Base-by-base conservation (phyloP, 257 asterid genomes). In the Perilla frutescens region DNA sequence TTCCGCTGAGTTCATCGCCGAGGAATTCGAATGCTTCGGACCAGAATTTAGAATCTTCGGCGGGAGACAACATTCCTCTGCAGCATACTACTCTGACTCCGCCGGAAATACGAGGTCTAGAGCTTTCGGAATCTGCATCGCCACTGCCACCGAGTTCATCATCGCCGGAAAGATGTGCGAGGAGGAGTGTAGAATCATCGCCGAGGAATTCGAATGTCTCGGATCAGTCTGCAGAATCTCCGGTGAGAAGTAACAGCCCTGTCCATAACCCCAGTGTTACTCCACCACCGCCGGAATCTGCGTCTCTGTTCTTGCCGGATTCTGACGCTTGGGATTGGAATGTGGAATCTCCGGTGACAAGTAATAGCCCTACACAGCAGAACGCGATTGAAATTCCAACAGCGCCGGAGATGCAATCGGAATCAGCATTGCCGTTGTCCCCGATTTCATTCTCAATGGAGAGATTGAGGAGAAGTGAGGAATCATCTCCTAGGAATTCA, bases 271-370 rank as follows among this genome's bases (percentile, higher is more conserved):
- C 59, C 13, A 12, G 12, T 9, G 59, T 7, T 5, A 29, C 9
- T 34, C 61, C 74, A 26, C 65, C 20, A 26, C 45, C 58, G 45
- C 20, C 48, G 9, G 84, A 77, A 81, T 79, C 88, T 74, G 75
- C 68, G 48, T 75, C 37, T 64, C 26, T 79, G n/a, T 79, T 77
- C 44, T 75, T 85, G 26, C 86, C 87, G 65, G 49, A 12, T 41
- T 76, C 70, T 2, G 14, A 50, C 20, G 49, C 50, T 34, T 49
- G 61, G 60, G 48, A 67, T 67, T 14, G 61, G 31, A 61, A 53
- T 69, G 26, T 36, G 20, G 73, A 70, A 15, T 76, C 76, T 53
- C 76, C 73, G 12, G 72, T 15, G 49, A 56, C 59, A 63, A 63
- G 62, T 70, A 31, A 51, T 69, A 61, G 68, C 68, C 55, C 78